Base-by-base conservation (phyloP, 306 rosid genomes). In the Prinsepia uniflora region DNA sequence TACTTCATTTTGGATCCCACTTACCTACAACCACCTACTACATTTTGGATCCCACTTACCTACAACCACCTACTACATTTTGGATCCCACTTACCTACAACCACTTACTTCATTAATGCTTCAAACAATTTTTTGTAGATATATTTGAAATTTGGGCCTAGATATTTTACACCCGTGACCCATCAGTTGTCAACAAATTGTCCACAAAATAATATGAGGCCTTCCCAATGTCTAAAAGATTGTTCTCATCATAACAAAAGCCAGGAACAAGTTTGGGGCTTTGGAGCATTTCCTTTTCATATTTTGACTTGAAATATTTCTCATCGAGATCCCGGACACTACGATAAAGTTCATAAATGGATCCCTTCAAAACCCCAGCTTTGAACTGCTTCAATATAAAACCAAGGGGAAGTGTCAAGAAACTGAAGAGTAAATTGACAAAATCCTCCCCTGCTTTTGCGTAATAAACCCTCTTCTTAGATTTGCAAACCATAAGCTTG, bases 391-490 rank as follows among this genome's bases (percentile, higher is more conserved):
- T 48, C 10, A 50, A 4, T 2, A 50, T 8, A 39, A 48, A 57
- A 3, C 76, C 76, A 8, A 72, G 76, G 10, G 76, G 69, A 61
- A 62, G 22, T 1, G 70, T 20, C 5, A 74, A 22, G 18, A 74
- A 74, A 44, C 78, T 74, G 13, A 42, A 41, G 34, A 73, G 71
- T 22, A 73, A 30, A 42, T 63, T 53, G 6, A 73, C 71, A 24
- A 63, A 73, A 8, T 73, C 77, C 8, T 24, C 47, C 3, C 59
- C 48, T 3, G 47, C 77, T 41, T 73, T 71, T 5, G 77, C 71
- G 42, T 73, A 73, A 24, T 56, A 73, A 52, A 73, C 56, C 39
- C 6, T 52, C 43, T 20, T 64, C 64, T 20, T 64, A 10, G 77
- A 73, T 53, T 73, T 73, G 71, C 64, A 40, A 12, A 73, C 34